Conservation (phyloP, 495 filamentous ascomycete species). For the Penicillium goetzii region DNA sequence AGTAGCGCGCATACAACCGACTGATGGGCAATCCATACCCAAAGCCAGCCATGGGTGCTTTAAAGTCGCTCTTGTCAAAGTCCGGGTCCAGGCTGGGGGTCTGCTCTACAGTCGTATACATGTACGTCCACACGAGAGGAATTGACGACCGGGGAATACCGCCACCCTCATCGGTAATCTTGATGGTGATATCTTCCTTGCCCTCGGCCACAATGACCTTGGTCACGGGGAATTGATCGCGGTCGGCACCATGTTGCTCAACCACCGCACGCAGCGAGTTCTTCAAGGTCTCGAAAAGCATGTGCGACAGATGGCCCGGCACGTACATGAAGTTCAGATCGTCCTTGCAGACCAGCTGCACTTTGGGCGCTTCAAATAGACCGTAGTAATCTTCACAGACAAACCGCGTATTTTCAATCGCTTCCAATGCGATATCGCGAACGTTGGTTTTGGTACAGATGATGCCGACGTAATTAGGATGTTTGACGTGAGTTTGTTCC, state of each 20-base stretch:
- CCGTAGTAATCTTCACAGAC: conserved; percentile 99
- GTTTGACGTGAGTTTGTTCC: conserved; percentile 82
- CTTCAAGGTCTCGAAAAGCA: conserved; percentile 99
- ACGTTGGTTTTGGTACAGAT: conserved; percentile 99
- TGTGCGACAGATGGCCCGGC: conserved; percentile 94
- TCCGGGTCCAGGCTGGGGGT: conserved; percentile 94
- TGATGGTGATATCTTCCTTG: conserved; percentile 98
- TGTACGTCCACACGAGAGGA: conserved; percentile 98
- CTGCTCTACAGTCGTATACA: conserved; percentile 98
- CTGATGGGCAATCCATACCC: conserved; percentile 95
- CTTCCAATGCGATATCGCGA: conserved; percentile 91
- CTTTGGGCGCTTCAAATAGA: conserved; percentile 93
- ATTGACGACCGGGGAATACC: conserved; percentile 91
- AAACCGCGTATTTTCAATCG: conserved; percentile 96
- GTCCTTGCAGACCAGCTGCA: conserved; percentile 92
- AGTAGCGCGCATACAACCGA: conserved; percentile 92
- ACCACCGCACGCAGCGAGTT: conserved; percentile 97
- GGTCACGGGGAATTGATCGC: conserved; percentile 92
- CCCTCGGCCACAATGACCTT: conserved; percentile 97
- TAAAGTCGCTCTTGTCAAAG: conserved; percentile 99
- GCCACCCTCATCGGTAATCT: conserved; percentile 93
- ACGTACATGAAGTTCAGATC: conserved; percentile 99
- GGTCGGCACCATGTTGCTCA: conserved; percentile 91
- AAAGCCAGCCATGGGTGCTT: conserved; percentile 98
- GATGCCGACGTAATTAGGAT: conserved; percentile 94